Evolutionary conservation across 176 grass and related monocot species (phyloP).

Genomic region (sorghum (Sorghum bicolor)): DNA sequence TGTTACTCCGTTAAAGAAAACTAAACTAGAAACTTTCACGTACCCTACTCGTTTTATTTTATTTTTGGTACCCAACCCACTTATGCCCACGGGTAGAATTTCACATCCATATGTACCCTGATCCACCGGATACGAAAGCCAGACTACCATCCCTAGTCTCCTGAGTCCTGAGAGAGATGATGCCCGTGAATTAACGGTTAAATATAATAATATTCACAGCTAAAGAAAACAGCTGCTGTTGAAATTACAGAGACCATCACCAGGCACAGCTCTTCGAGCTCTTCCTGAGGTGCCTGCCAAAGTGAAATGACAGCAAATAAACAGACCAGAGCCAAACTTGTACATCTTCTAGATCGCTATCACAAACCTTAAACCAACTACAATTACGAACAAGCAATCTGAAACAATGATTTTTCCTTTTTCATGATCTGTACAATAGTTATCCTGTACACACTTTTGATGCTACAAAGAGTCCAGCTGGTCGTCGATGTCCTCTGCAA

Average conservation of each 20-base stretch:
- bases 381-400: slow-evolving; percentile 6
- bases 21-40: no score
- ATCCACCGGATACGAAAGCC: no score
- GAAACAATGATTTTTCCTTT: slow-evolving; percentile 31
- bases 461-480: slow-evolving; percentile 33
- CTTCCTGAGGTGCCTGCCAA: slow-evolving; percentile 15
- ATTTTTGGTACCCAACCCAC: no score
- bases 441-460: slow-evolving; percentile 32
- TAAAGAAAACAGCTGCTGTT: background rate
- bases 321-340: background rate
- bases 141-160: background rate
- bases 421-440: slow-evolving; percentile 40
- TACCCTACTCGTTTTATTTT: no score
- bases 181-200: background rate
- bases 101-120: background rate
- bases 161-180: background rate
- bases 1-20: no score
- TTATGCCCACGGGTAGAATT: background rate
- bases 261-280: slow-evolving; percentile 33
- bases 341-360: slow-evolving; percentile 35
- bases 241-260: slow-evolving; percentile 26
- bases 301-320: slow-evolving; percentile 4
- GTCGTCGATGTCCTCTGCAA: slow-evolving; percentile 20
- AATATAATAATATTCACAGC: slow-evolving; percentile 17
- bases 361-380: slow-evolving; percentile 16